Percentiles rank a stretch among this genome's conserved stretches.
phyloP scores from a whole-genome alignment of 176 grass and related monocot species.

The Alloteropsis semialata region DNA sequence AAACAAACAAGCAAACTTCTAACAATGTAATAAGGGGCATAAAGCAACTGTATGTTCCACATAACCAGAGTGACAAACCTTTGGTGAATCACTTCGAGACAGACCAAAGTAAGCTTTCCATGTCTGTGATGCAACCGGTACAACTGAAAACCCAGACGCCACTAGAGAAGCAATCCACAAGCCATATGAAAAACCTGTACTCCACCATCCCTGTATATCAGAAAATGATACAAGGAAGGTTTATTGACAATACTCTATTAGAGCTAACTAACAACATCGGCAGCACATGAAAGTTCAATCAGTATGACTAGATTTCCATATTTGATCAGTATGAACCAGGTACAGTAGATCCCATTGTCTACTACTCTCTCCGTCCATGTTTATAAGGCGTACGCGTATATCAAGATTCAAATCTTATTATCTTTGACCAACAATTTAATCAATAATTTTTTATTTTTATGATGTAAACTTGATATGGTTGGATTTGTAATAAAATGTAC shows the following conservation, averaged over 20 bases:
- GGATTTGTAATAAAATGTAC: no score
- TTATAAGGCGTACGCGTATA: no score
- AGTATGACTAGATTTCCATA: background rate
- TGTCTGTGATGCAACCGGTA: constrained; percentile 59
- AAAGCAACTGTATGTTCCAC: background rate
- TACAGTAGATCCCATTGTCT: background rate
- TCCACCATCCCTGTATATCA: constrained; percentile 78
- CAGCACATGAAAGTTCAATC: constrained; percentile 6
- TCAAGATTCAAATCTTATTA: background rate
- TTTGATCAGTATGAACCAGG: background rate
- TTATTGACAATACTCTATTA: background rate
- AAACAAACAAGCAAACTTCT: background rate
- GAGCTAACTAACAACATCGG: background rate
- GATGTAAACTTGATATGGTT: no score
- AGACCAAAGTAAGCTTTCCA: constrained; percentile 87
- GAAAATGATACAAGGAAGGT: background rate
- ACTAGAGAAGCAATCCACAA: constrained; percentile 93
- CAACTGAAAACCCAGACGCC: constrained; percentile 83
- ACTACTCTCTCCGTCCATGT: no score
- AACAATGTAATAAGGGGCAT: background rate
- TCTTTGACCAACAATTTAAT: no score
- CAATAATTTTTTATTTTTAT: no score
- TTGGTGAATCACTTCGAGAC: constrained; percentile 45
- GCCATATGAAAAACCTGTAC: constrained; percentile 91
- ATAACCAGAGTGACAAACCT: constrained; percentile 47